Conservation (phyloP, 2,329 filamentous ascomycete species). For the Xylariomycetidae sp. region DNA sequence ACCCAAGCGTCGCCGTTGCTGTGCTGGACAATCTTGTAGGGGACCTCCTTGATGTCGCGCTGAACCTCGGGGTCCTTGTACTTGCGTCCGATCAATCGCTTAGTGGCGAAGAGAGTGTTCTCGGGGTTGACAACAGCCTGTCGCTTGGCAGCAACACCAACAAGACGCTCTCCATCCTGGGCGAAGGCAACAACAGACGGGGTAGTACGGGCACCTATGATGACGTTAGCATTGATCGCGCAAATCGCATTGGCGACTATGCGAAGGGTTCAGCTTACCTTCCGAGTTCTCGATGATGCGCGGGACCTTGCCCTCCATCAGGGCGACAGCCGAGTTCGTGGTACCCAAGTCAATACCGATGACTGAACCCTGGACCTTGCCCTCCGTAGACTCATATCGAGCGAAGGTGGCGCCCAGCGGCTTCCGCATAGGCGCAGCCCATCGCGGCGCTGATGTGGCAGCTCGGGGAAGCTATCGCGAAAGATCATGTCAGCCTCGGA, state of each 20-base stretch:
- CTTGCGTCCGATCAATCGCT: constrained; percentile 97
- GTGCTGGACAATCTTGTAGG: constrained; percentile 98
- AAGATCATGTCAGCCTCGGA: constrained; percentile 10
- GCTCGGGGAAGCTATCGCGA: constrained; percentile 67
- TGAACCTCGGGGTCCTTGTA: constrained; percentile 91
- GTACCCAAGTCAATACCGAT: constrained; percentile 99
- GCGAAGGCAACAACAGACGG: constrained; percentile 94
- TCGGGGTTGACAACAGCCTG: constrained; percentile 98
- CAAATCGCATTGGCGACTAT: constrained; percentile 3
- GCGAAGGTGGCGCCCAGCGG: constrained; percentile 66
- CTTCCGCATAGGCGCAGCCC: constrained; percentile 60
- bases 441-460: constrained; percentile 60
- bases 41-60: constrained; percentile 94
- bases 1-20: constrained; percentile 96
- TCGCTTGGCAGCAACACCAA: constrained; percentile 95
- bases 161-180: constrained; percentile 89
- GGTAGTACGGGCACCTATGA: constrained; percentile 74
- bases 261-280: constrained; percentile 50
- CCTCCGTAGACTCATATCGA: constrained; percentile 71
- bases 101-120: constrained; percentile 97
- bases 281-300: constrained; percentile 98
- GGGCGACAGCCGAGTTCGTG: constrained; percentile 93
- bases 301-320: constrained; percentile 95
- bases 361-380: constrained; percentile 90
- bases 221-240: constrained; percentile 9